Evolutionary conservation across 495 filamentous ascomycete genomes (phyloP), one percentile per base, ranked within the genome.

Genomic region (Xylaria castorea): DNA sequence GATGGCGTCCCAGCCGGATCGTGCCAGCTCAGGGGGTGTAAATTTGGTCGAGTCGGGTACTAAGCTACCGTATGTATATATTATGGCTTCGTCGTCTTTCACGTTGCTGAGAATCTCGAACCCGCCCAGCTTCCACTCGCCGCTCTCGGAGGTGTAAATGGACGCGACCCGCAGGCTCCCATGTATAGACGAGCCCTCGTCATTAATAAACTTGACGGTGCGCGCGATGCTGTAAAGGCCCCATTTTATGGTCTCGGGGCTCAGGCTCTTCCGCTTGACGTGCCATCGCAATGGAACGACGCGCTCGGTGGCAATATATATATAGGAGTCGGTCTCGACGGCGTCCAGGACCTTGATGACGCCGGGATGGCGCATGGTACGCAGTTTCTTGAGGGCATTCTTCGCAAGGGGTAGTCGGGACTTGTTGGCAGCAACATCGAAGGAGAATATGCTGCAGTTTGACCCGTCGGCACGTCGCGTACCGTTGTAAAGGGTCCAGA

Each of bases 91-190:
- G 68, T 98, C 95, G 46, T 98, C 96, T 78, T 97, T 97, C 82
- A 97, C 92, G 27, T 93, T 97, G 82, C 95, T 98, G 48, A 98
- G 80, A 12, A 97, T 87, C 74, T 99, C 97, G 70, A 98, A 96
- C 11, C 96, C 96, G 5, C 92, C 94, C 3, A 99, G 83, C 80
- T 96, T 98, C 96, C 96, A 99, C 80, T 98, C 96, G 38, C 96
- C 96, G 81, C 96, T 97, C 79, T 98, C 95, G 80, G 93, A 92
- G 18, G 91, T 93, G 78, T 92, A 98, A 74, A 99, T 87, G 0
- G 95, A 97, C 2, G 93, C 92, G 27, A 92, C 90, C 67, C 93
- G 89, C 36, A 98, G 85, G 72, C 88, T 93, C 48, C 95, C 96
- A 76, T 99, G 96, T 5, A 98, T 89, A 0, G 94, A 97, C 5